These are phyloP conservation scores for Lachancea kluyveri DNA, from an alignment of 805 yeast genomes.

Conservation along the genomic window DNA sequence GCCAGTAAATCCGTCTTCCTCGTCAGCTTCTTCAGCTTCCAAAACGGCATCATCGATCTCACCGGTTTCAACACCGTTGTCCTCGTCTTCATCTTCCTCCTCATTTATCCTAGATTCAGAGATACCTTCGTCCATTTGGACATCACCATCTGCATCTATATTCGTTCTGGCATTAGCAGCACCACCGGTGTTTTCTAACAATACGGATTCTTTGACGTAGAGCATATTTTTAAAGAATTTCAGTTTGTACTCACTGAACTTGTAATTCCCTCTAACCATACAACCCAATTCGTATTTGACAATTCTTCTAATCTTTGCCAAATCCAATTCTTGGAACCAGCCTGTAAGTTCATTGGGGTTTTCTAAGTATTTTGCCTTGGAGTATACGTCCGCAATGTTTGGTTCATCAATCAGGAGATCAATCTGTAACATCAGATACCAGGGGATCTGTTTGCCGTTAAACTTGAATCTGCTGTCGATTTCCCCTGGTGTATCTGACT, in stretches of 20 bases:
- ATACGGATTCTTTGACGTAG: slow-evolving; percentile 34
- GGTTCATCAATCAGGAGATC: slow-evolving; percentile 68
- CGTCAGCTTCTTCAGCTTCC: slow-evolving; percentile 29
- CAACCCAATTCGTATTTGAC: slow-evolving; percentile 66
- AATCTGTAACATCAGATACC: slow-evolving; percentile 66
- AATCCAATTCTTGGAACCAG: slow-evolving; percentile 63
- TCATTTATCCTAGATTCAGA: slow-evolving; percentile 13
- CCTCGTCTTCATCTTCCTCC: slow-evolving; percentile 23
- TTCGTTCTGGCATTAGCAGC: slow-evolving; percentile 16
- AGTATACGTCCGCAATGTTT: slow-evolving; percentile 43
- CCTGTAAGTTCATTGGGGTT: slow-evolving; percentile 42
- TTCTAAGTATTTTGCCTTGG: slow-evolving; percentile 48
- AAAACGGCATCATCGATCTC: slow-evolving; percentile 27
- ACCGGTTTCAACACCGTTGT: slow-evolving; percentile 29
- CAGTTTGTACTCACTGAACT: slow-evolving; percentile 36
- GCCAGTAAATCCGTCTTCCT: slow-evolving; percentile 23
- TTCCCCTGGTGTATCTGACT: slow-evolving; percentile 28
- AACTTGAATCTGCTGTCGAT: slow-evolving; percentile 51
- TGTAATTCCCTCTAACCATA: slow-evolving; percentile 45
- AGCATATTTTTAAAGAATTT: slow-evolving; percentile 37
- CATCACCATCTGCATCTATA: slow-evolving; percentile 26
- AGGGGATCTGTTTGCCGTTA: slow-evolving; percentile 65
- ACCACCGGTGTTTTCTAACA: slow-evolving; percentile 21
- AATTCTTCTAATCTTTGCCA: slow-evolving; percentile 60
- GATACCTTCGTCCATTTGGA: slow-evolving; percentile 16